phyloP scores from a whole-genome alignment of 2,329 filamentous ascomycete species.

The Aureobasidium pullulans region DNA sequence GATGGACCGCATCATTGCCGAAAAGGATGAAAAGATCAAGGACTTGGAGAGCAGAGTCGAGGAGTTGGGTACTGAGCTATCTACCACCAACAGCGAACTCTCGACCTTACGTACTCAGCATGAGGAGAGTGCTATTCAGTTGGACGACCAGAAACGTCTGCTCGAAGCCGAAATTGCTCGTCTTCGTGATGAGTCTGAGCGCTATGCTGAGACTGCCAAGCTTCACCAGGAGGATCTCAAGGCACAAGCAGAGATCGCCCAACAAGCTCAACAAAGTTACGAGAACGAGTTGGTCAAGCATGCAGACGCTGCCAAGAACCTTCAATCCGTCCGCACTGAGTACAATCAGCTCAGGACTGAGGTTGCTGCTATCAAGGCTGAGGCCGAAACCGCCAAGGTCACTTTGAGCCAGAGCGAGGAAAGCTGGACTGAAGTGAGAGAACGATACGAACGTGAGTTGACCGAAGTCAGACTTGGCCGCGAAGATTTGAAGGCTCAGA shows the following conservation, averaged over 20 bases:
- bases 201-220: constrained; percentile 69
- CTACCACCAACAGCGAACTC: constrained; percentile 73
- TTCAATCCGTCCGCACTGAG: constrained; percentile 72
- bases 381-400: constrained; percentile 78
- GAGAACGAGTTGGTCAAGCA: constrained; percentile 92
- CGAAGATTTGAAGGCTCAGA: constrained; percentile 80
- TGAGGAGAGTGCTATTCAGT: constrained; percentile 60
- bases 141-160: constrained; percentile 74
- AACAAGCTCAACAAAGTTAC: constrained; percentile 89
- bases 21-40: constrained; percentile 71
- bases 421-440: constrained; percentile 78
- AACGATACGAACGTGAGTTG: constrained; percentile 77
- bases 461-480: constrained; percentile 68
- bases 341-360: constrained; percentile 77
- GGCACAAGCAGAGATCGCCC: constrained; percentile 86
- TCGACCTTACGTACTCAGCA: constrained; percentile 73
- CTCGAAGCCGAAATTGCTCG: constrained; percentile 72
- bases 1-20: constrained; percentile 64
- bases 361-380: constrained; percentile 64
- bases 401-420: constrained; percentile 72
- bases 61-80: constrained; percentile 75
- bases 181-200: constrained; percentile 76
- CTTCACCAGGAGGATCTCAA: constrained; percentile 89
- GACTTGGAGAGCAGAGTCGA: constrained; percentile 79
- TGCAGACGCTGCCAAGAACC: constrained; percentile 81